Evolutionary conservation across 306 rosid species (phyloP), one percentile per base, ranked within the genome.

Genomic region (Morella rubra): DNA sequence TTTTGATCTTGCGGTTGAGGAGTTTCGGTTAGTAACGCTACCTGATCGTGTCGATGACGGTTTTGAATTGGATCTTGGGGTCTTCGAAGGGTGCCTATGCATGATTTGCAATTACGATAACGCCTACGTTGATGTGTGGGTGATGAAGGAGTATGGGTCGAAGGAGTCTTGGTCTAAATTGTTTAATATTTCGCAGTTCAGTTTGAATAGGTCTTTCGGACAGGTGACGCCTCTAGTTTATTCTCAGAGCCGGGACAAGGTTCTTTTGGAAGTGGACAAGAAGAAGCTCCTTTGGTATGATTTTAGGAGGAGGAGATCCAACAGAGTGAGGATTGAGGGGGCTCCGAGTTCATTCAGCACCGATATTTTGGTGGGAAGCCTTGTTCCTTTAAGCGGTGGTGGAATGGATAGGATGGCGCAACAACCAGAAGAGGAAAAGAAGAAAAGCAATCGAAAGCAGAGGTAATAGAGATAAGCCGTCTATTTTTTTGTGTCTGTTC

Each of bases 131-230:
- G 98, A 89, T 56, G 83, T 90, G 45, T 93, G 97, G 97, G 78
- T 83, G 51, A 84, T 93, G 90, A 83, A 49, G 41, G 84, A 88
- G 9, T 91, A 91, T 72, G 91, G 88, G 52, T 77, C n/a, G 0
- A 58, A 59, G 49, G 86, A 83, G 55, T 86, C 90, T 1, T 93
- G 98, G 97, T 78, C 69, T 49, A 91, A 79, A 45, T 18, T 88
- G 66, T 68, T 89, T 18, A 86, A 11, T 11, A 12, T 49, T 49
- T 49, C 3, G 37, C 37, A 32, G 37, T 32, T 3, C 37, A 32
- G 37, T 32, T 49, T 49, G 11, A 65, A 68, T 13, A 42, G 67
- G 16, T 49, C 85, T 3, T 62, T 76, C 15, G 84, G 75, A 72
- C 76, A 50, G 60, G 59, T 91, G 67, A 88, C 77, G 83, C 98